A percentile compares a stretch with the other conserved stretches of the same genome.
Conservation (phyloP, 371 early-diverging fungal genomes). For the Batkoa obscura region DNA sequence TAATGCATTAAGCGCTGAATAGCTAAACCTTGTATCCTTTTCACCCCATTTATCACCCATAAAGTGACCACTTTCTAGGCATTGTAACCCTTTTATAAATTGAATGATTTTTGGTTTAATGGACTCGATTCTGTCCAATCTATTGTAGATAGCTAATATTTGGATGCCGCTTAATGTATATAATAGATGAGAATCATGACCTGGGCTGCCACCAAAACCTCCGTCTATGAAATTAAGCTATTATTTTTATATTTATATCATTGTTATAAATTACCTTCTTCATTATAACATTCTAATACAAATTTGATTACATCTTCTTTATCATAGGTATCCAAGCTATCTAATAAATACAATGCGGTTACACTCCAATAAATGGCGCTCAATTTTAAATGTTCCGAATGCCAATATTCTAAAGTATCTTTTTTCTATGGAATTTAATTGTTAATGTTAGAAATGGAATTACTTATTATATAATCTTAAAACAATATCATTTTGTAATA, state of each 20-base stretch:
- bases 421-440: constrained; percentile 23
- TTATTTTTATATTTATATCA: background rate
- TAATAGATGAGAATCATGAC: constrained; percentile 82
- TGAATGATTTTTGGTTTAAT: constrained; percentile 2
- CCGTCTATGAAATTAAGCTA: constrained; percentile 21
- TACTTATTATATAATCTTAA: too few species aligned
- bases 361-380: constrained; percentile 92
- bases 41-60: constrained; percentile 89
- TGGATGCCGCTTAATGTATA: constrained; percentile 92
- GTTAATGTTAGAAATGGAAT: too few species aligned
- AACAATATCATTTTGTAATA: too few species aligned
- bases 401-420: constrained; percentile 81
- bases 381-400: constrained; percentile 76
- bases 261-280: constrained; percentile 24
- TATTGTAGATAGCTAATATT: constrained; percentile 60
- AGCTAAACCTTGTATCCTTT: constrained; percentile 86
- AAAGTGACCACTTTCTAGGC: constrained; percentile 55
- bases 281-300: constrained; percentile 56
- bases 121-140: background rate
- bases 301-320: constrained; percentile 52
- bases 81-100: constrained; percentile 34
- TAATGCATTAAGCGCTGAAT: constrained; percentile 59
- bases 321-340: constrained; percentile 43
- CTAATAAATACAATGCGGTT: constrained; percentile 61
- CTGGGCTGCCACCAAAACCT: constrained; percentile 79